Evolutionary conservation across 2,329 filamentous ascomycete species (phyloP), one percentile per base, ranked within the genome.

Genomic region (Fusarium fujikuroi): DNA sequence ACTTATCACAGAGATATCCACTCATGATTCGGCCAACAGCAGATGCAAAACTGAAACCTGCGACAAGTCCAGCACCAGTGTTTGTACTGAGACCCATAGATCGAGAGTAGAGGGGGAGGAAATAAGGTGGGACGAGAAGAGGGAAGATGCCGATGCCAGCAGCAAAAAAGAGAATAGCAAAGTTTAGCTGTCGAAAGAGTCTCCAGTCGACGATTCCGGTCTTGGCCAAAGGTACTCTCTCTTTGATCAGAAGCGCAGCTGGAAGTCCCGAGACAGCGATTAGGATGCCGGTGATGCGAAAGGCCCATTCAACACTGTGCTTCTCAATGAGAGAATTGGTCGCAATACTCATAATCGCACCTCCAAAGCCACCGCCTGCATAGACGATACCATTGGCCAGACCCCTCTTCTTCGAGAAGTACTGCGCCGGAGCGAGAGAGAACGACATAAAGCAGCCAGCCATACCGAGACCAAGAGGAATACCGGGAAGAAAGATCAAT

Each of bases 1-100:
- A 75, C 3, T 72, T 78, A 75, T 92, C 89, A 67, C 86, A 88
- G 4, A 85, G 77, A 28, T 88, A 81, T 2, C 90, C 90, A 43
- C 85, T 87, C 6, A 83, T 65, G 16, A 92, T 82, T 11, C 90
- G 83, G 0, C 90, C 90, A 9, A 90, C 75, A 0, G 89, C 89
- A 0, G 89, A 90, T 1, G 88, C 85, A 30, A 90, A 86, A 77
- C 89, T 91, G 82, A 91, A 92, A 3, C 85, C 89, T 1, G 90
- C 90, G 1, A 92, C 83, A 1, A 92, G 80, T 16, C 82, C 88
- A 1, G 90, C 89, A 0, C 89, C 90, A 0, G 84, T 84, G 12
- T 81, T 82, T 2, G 88, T 84, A 0, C 85, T 83, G 12, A 91
- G 80, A 0, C 87, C 87, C n/a, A 92, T 82, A 0, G 88, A 87